Conservation (phyloP, 2,329 filamentous ascomycete species). For the Amphichorda felina region DNA sequence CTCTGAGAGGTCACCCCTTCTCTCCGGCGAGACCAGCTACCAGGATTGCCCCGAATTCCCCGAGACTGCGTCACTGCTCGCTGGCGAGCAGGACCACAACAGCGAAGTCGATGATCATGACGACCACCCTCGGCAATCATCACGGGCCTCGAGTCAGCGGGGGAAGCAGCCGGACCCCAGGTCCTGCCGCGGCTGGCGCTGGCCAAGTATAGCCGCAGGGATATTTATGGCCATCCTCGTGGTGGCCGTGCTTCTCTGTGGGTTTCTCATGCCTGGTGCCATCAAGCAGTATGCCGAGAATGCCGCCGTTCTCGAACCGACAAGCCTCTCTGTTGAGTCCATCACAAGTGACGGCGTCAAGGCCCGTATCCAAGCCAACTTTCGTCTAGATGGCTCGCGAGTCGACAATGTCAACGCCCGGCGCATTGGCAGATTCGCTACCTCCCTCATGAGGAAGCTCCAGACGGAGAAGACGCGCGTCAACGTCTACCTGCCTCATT, state of each 20-base stretch:
- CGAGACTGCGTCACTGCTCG: constrained; percentile 43
- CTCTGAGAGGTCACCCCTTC: constrained; percentile 31
- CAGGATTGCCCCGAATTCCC: constrained; percentile 11
- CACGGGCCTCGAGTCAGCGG: too few species aligned
- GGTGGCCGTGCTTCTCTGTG: constrained; percentile 60
- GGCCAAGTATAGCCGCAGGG: constrained; percentile 72
- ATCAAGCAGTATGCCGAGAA: constrained; percentile 80
- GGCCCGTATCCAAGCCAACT: constrained; percentile 70
- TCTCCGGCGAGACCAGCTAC: constrained; percentile 20
- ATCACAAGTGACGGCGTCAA: constrained; percentile 69
- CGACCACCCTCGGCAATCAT: constrained; percentile 10
- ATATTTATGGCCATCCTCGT: constrained; percentile 48
- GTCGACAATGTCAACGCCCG: constrained; percentile 62
- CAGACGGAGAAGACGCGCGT: constrained; percentile 64
- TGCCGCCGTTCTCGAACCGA: constrained; percentile 71
- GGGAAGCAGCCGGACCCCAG: constrained; percentile 8
- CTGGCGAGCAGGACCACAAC: constrained; percentile 17
- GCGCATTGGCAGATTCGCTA: constrained; percentile 64
- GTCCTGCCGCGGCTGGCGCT: constrained; percentile 30
- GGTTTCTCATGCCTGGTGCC: constrained; percentile 69
- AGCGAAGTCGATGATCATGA: constrained; percentile 15
- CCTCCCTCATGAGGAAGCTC: constrained; percentile 67
- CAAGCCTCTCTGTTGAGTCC: constrained; percentile 72
- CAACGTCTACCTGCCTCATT: constrained; percentile 71
- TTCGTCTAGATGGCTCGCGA: constrained; percentile 66